Evolutionary conservation across 2,329 filamentous ascomycete species (phyloP).

Genomic region (Trichoderma lentiforme): DNA sequence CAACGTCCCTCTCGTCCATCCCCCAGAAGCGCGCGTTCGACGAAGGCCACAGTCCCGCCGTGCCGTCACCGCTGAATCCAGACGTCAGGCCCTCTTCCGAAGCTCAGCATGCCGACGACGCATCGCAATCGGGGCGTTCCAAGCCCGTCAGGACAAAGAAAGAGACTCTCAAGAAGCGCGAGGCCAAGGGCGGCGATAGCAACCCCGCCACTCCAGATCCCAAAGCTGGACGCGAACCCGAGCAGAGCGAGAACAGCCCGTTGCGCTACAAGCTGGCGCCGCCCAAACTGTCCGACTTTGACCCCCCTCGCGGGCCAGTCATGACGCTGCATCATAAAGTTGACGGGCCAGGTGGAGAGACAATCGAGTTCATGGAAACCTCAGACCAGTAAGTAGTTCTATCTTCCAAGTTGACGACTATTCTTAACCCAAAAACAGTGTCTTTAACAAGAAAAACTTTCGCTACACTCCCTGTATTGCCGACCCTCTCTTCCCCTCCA

Average conservation of each 20-base stretch:
- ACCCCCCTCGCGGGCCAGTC: slow-evolving; percentile 54
- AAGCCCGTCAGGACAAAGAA: slow-evolving; percentile 56
- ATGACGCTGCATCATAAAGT: slow-evolving; percentile 56
- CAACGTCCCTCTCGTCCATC: slow-evolving; percentile 44
- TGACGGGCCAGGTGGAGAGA: slow-evolving; percentile 46
- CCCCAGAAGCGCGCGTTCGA: slow-evolving; percentile 65
- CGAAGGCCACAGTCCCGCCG: slow-evolving; percentile 65
- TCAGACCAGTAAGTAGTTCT: slow-evolving; percentile 56
- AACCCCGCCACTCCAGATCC: slow-evolving; percentile 57
- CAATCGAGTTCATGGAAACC: slow-evolving; percentile 59
- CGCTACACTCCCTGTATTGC: slow-evolving; percentile 89
- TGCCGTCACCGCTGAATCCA: slow-evolving; percentile 73
- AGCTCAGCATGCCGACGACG: slow-evolving; percentile 44
- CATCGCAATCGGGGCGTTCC: slow-evolving; percentile 32
- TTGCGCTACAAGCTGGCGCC: slow-evolving; percentile 63
- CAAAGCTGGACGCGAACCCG: slow-evolving; percentile 39
- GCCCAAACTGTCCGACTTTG: slow-evolving; percentile 60
- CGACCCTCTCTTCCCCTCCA: slow-evolving; percentile 81
- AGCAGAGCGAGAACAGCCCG: slow-evolving; percentile 47
- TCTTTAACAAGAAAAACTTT: slow-evolving; percentile 69
- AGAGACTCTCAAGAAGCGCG: slow-evolving; percentile 65
- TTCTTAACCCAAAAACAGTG: slow-evolving; percentile 30
- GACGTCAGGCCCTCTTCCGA: slow-evolving; percentile 47
- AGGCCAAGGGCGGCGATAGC: slow-evolving; percentile 56
- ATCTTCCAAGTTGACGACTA: background rate